Evolutionary conservation across 441 rosid genomes (phyloP).

Genomic region (Aquilaria agallochum): DNA sequence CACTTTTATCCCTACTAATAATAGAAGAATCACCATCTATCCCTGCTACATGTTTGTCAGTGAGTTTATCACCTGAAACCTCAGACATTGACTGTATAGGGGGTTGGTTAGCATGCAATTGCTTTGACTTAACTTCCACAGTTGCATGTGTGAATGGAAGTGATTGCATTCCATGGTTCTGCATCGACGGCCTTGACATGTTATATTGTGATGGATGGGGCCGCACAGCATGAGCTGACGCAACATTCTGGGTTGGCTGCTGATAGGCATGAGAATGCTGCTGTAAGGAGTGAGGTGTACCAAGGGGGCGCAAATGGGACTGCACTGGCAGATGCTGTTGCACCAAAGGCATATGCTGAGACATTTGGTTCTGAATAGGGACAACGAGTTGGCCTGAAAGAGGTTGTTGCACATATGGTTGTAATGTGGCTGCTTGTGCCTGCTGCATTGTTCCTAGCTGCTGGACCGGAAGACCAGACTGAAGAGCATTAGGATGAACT

Average conservation of each 20-base stretch:
- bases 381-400: constrained; percentile 40
- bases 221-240: constrained; percentile 25
- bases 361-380: constrained; percentile 34
- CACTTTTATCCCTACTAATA: constrained; percentile 25
- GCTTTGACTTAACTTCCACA: constrained; percentile 28
- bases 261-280: constrained; percentile 31
- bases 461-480: constrained; percentile 32
- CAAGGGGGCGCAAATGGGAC: constrained; percentile 43
- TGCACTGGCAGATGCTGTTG: constrained; percentile 45
- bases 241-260: constrained; percentile 39
- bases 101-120: constrained; percentile 28
- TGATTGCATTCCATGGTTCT: constrained; percentile 31
- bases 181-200: constrained; percentile 32
- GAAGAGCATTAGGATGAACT: constrained; percentile 33
- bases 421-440: constrained; percentile 36
- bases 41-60: constrained; percentile 24
- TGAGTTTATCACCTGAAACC: constrained; percentile 20
- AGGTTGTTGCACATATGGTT: constrained; percentile 42
- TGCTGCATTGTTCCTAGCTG: constrained; percentile 37
- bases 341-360: constrained; percentile 34
- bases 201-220: constrained; percentile 31
- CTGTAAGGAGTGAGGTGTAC: constrained; percentile 29
- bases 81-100: constrained; percentile 27
- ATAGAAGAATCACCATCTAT: constrained; percentile 22
- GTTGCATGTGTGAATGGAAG: constrained; percentile 32